Evolutionary conservation across 352 stramenopile species (phyloP).

Genomic region (Phytophthora aleatoria): DNA sequence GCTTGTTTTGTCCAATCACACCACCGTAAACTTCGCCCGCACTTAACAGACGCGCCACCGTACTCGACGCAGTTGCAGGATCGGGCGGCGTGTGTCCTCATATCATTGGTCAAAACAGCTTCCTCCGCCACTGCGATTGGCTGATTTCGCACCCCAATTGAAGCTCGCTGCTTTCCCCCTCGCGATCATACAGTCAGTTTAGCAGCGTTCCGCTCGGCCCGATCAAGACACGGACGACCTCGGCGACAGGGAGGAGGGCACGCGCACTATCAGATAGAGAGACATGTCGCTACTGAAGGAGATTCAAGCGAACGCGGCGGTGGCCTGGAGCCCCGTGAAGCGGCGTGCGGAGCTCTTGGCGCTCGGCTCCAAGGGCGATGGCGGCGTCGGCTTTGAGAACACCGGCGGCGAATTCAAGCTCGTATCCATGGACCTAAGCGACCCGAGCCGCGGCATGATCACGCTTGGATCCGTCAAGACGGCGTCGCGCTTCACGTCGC

Average conservation of each 20-base stretch:
- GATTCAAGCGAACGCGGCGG: conserved; percentile 87
- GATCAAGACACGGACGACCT: conserved; percentile 18
- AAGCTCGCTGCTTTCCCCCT: conserved; percentile 10
- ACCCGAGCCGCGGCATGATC: conserved; percentile 68
- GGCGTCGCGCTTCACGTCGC: conserved; percentile 90
- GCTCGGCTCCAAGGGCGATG: conserved; percentile 94
- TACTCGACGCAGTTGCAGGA: not conserved
- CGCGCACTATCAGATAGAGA: conserved; percentile 7
- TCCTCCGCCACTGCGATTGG: conserved; percentile 8
- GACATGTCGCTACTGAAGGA: conserved; percentile 91
- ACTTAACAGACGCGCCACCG: conserved; percentile 1
- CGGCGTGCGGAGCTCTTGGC: conserved; percentile 78
- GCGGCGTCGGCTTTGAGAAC: conserved; percentile 96
- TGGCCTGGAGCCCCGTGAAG: conserved; percentile 89
- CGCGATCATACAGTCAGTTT: conserved; percentile 35
- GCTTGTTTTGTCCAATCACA: not conserved
- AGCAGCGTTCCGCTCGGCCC: conserved; percentile 13
- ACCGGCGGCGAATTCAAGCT: conserved; percentile 97
- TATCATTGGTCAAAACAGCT: conserved; percentile 34
- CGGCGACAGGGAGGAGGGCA: conserved; percentile 3
- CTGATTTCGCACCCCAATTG: not conserved
- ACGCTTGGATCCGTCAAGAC: conserved; percentile 91
- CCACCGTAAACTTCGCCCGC: not conserved
- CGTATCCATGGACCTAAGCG: conserved; percentile 92
- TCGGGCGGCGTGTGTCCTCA: conserved; percentile 38